phyloP scores from a whole-genome alignment of 2,329 filamentous ascomycete genomes.

The Uncinocarpus reesii region DNA sequence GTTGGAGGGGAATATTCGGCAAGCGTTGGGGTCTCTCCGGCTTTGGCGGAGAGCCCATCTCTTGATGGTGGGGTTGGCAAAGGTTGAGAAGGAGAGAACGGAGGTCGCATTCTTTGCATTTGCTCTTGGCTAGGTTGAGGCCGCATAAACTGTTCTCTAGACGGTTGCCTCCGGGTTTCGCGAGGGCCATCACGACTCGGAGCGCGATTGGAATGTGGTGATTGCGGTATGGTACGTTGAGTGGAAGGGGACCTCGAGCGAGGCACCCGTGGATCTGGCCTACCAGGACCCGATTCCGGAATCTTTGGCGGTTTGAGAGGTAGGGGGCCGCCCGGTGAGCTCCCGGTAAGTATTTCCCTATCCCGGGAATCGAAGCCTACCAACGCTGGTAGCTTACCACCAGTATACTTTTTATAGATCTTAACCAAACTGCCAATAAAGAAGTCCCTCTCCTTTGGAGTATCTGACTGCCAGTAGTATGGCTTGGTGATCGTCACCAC shows the following conservation, averaged over 20 bases:
- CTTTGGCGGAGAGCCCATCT: conserved; percentile 20
- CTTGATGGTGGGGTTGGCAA: conserved; percentile 20
- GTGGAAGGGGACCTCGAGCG: conserved; percentile 24
- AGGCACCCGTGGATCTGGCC: conserved; percentile 21
- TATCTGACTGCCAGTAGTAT: conserved; percentile 94
- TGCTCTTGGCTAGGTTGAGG: conserved; percentile 34
- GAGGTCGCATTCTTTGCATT: conserved; percentile 28
- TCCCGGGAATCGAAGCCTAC: conserved; percentile 74
- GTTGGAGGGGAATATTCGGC: conserved; percentile 3
- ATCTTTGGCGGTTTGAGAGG: conserved; percentile 20
- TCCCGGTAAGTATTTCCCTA: conserved; percentile 61
- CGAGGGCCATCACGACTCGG: conserved; percentile 31
- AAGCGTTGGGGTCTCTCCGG: neutral
- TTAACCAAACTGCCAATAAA: conserved; percentile 95
- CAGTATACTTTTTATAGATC: conserved; percentile 93
- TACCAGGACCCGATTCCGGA: conserved; percentile 20
- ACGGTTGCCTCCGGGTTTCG: conserved; percentile 25
- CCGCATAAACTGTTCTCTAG: conserved; percentile 31
- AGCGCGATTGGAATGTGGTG: conserved; percentile 26
- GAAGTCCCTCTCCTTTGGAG: conserved; percentile 94
- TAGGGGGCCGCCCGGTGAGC: conserved; percentile 20
- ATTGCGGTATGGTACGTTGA: conserved; percentile 23
- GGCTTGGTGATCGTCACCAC: conserved; percentile 81
- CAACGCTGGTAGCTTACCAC: conserved; percentile 67
- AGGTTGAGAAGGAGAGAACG: conserved; percentile 22